Percentiles rank a stretch among this genome's conserved stretches.
These are phyloP conservation scores for Monilinia fructicola DNA, from an alignment of 2,329 filamentous ascomycete genomes.

Conservation along the genomic window DNA sequence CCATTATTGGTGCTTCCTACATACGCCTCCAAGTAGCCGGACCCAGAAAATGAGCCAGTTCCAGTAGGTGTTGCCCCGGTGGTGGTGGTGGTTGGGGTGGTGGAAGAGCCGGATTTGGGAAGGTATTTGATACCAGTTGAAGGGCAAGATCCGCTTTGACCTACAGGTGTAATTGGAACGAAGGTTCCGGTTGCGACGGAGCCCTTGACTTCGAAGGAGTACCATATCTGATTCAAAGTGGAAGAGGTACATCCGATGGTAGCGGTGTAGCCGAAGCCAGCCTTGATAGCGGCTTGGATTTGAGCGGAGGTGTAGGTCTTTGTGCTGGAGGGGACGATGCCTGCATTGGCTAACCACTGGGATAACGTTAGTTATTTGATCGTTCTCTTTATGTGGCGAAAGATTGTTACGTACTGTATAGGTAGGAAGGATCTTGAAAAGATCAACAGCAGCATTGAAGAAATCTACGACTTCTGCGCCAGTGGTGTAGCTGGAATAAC, in stretches of 20 bases:
- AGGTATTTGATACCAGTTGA: conserved; percentile 55
- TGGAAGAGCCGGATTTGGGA: conserved; percentile 45
- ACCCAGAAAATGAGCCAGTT: conserved; percentile 48
- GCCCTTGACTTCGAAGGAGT: conserved; percentile 53
- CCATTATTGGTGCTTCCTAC: conserved; percentile 52
- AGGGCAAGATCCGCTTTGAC: conserved; percentile 50
- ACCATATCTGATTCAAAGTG: conserved; percentile 54
- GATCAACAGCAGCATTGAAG: conserved; percentile 19
- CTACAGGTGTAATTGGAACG: conserved; percentile 41
- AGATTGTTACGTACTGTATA: conserved; percentile 52
- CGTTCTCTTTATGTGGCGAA: not conserved
- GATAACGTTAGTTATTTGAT: not conserved
- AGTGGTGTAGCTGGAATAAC: conserved; percentile 52
- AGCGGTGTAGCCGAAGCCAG: conserved; percentile 47
- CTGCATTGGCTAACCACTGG: conserved; percentile 58
- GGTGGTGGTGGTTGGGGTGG: conserved; percentile 48
- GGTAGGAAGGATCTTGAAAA: conserved; percentile 64
- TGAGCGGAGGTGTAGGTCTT: conserved; percentile 47
- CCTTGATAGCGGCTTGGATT: conserved; percentile 46
- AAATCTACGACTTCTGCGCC: conserved; percentile 58
- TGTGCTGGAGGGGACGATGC: conserved; percentile 52
- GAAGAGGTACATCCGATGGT: conserved; percentile 48
- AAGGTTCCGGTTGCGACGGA: conserved; percentile 52
- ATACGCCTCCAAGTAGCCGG: conserved; percentile 59
- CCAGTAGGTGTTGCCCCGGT: conserved; percentile 35